Conservation (phyloP, 129 eudicot species). For the Flaveria linearis region DNA sequence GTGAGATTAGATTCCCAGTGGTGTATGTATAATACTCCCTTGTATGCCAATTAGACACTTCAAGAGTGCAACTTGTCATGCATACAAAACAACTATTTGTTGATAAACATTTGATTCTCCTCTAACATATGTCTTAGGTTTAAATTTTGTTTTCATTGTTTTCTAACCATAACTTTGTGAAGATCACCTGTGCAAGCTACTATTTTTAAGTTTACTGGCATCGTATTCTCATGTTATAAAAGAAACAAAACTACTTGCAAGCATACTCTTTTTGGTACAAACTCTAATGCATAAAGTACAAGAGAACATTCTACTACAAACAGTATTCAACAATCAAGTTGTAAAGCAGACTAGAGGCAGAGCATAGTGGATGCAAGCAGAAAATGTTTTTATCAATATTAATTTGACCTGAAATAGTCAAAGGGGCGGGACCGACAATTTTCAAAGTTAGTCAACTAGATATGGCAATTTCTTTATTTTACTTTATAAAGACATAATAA, state of each 20-base stretch:
- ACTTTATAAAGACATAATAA: not conserved
- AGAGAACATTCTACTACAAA: not conserved
- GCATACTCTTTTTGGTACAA: not conserved
- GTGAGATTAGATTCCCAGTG: no score
- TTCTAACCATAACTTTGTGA: no score
- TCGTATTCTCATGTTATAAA: no score
- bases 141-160: no score
- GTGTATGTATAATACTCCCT: no score
- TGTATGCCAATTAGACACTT: not conserved
- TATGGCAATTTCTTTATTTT: not conserved
- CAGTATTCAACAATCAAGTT: not conserved
- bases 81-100: not conserved
- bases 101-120: no score
- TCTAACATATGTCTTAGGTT: no score
- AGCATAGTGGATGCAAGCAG: not conserved
- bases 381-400: not conserved
- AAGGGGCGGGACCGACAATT: not conserved
- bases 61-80: conserved; percentile 7
- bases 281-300: not conserved
- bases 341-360: not conserved
- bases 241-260: not conserved
- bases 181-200: no score
- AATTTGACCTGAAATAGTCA: not conserved
- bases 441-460: conserved; percentile 3
- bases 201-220: no score